These are phyloP conservation scores for Ceraceosorus guamensis DNA, from an alignment of 1,284 basidiomycete species.

Conservation along the genomic window DNA sequence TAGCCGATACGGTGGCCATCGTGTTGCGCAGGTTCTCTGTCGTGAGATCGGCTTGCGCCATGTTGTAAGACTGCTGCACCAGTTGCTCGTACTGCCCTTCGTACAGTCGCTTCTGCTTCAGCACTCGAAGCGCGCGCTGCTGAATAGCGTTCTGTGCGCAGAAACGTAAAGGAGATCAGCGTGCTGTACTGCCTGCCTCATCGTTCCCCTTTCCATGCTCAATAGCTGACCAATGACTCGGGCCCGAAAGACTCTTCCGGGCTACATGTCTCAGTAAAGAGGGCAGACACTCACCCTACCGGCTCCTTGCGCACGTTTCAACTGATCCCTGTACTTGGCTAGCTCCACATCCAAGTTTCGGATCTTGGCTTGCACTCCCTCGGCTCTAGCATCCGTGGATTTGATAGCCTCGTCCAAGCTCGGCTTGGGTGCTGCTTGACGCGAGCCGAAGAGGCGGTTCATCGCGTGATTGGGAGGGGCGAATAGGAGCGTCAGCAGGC, in stretches of 20 bases:
- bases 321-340: constrained; percentile 85
- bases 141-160: constrained; percentile 71
- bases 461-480: constrained; percentile 18
- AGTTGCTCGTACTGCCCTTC: constrained; percentile 85
- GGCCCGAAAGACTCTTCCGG: too few relatives aligned
- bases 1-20: constrained; percentile 99
- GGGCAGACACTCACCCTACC: constrained; percentile 65
- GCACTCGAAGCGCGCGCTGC: constrained; percentile 82
- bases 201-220: too few relatives aligned
- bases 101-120: constrained; percentile 96
- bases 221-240: too few relatives aligned
- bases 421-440: constrained; percentile 59
- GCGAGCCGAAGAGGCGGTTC: constrained; percentile 51
- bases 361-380: constrained; percentile 90
- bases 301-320: constrained; percentile 84
- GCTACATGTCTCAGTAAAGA: too few relatives aligned
- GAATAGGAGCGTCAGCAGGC: too few relatives aligned
- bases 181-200: too few relatives aligned
- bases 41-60: constrained; percentile 91
- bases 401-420: constrained; percentile 82
- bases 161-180: too few relatives aligned
- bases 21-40: constrained; percentile 97
- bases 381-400: constrained; percentile 82
- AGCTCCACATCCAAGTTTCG: constrained; percentile 94
- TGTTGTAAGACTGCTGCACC: constrained; percentile 94